A percentile compares a stretch with the other conserved stretches of the same genome.
phyloP scores from a whole-genome alignment of 1,284 basidiomycete species.

The Trichosporon sp. region DNA sequence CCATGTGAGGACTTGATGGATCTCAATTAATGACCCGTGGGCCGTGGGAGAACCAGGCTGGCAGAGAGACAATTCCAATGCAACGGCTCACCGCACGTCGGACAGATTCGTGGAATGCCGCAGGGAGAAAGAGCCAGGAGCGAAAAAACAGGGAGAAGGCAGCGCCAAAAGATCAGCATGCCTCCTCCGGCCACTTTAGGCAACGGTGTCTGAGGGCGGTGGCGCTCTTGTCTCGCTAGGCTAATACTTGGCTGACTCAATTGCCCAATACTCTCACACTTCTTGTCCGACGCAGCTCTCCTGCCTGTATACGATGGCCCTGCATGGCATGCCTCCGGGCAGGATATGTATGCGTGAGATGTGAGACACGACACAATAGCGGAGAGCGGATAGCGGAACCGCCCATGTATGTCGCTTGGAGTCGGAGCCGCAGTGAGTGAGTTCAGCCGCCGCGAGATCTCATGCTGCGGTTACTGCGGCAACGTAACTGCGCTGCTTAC shows the following conservation, averaged over 20 bases:
- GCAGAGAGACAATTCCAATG: background rate
- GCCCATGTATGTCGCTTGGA: too few species aligned
- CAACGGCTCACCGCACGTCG: background rate
- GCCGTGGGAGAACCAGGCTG: background rate
- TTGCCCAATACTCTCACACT: background rate
- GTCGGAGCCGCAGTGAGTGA: too few species aligned
- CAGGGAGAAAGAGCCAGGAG: too few species aligned
- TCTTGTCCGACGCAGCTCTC: background rate
- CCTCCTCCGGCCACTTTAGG: background rate
- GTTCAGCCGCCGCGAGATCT: too few species aligned
- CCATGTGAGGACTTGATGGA: background rate
- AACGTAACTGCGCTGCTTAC: too few species aligned
- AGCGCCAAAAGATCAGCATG: background rate
- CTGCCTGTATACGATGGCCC: background rate
- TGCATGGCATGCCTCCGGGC: background rate
- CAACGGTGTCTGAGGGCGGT: background rate
- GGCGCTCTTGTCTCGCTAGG: background rate
- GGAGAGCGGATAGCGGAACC: too few species aligned
- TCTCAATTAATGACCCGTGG: background rate
- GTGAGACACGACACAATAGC: too few species aligned
- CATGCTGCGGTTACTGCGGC: too few species aligned
- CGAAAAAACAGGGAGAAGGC: background rate
- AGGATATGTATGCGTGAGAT: too few species aligned
- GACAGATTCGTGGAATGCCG: background rate
- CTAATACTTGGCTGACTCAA: background rate